These are phyloP conservation scores for Teratosphaeria pseudoeucalypti DNA, from an alignment of 2,329 filamentous ascomycete species.

Conservation along the genomic window DNA sequence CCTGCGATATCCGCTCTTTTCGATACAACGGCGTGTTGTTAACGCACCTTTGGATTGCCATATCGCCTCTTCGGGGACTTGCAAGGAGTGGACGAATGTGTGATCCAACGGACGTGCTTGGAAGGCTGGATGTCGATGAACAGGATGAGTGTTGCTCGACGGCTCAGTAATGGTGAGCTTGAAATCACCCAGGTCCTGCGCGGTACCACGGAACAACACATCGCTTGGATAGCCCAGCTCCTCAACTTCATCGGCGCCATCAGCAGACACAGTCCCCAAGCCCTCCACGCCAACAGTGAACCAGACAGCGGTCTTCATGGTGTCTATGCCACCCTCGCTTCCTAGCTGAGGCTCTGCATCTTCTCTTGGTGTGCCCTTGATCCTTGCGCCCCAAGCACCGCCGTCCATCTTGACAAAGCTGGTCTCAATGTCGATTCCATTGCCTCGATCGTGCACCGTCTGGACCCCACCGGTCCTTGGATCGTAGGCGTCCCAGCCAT, in stretches of 20 bases:
- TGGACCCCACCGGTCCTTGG: slow-evolving; percentile 77
- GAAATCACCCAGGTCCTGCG: slow-evolving; percentile 66
- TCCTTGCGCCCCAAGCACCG: slow-evolving; percentile 72
- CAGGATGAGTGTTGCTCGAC: slow-evolving; percentile 48
- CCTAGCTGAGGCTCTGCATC: slow-evolving; percentile 43
- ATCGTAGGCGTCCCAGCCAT: slow-evolving; percentile 98
- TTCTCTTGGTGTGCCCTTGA: slow-evolving; percentile 68
- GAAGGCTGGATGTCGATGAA: slow-evolving; percentile 51
- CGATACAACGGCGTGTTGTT: background rate
- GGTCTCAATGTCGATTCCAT: slow-evolving; percentile 81
- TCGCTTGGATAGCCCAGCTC: slow-evolving; percentile 50
- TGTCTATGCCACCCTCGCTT: slow-evolving; percentile 19
- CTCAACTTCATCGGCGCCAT: slow-evolving; percentile 42
- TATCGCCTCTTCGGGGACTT: slow-evolving; percentile 55
- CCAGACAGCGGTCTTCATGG: slow-evolving; percentile 65
- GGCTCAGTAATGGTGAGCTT: slow-evolving; percentile 67
- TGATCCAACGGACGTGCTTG: slow-evolving; percentile 61
- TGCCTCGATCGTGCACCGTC: slow-evolving; percentile 80
- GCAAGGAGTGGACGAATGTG: slow-evolving; percentile 64
- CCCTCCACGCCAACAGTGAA: slow-evolving; percentile 80
- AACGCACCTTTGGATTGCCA: slow-evolving; percentile 67
- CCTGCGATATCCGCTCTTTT: slow-evolving; percentile 18
- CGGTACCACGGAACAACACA: slow-evolving; percentile 61
- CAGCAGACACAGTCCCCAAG: slow-evolving; percentile 52
- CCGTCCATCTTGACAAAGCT: slow-evolving; percentile 91